Evolutionary conservation across 2,329 filamentous ascomycete species (phyloP).

Genomic region (Aureobasidium musti): DNA sequence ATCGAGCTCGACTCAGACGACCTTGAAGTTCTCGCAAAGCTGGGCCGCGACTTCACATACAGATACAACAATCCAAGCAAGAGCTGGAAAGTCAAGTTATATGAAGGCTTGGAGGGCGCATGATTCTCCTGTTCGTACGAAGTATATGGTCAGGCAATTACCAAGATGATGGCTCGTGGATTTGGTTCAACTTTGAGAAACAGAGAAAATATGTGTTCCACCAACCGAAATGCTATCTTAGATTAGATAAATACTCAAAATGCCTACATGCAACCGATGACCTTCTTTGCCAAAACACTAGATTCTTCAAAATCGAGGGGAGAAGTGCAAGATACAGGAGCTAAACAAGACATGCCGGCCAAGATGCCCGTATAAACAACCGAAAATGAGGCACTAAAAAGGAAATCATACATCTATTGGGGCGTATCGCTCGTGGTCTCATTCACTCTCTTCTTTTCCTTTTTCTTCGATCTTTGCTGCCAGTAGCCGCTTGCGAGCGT

Average conservation of each 20-base stretch:
- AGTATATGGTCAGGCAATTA: not conserved
- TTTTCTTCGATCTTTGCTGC: slow-evolving; percentile 14
- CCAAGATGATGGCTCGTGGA: not conserved
- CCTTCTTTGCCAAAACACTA: not conserved
- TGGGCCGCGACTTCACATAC: slow-evolving; percentile 42
- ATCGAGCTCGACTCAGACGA: slow-evolving; percentile 47
- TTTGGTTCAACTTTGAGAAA: not conserved
- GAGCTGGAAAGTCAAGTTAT: slow-evolving; percentile 47
- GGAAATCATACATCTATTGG: slow-evolving; percentile 27
- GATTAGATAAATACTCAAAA: not conserved
- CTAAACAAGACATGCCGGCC: not conserved
- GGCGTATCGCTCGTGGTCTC: slow-evolving; percentile 15
- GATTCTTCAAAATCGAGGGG: not conserved
- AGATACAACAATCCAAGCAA: slow-evolving; percentile 48
- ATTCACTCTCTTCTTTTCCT: slow-evolving; percentile 29
- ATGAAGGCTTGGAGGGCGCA: slow-evolving; percentile 47
- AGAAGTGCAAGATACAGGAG: slow-evolving; percentile 1
- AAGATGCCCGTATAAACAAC: slow-evolving; percentile 27
- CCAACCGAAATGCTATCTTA: slow-evolving; percentile 4
- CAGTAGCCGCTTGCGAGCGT: slow-evolving; percentile 3
- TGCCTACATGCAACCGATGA: not conserved
- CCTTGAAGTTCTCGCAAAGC: slow-evolving; percentile 38
- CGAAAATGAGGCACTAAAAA: slow-evolving; percentile 9
- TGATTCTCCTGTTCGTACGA: not conserved
- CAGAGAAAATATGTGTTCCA: not conserved